These are phyloP conservation scores for Pluteus cervinus DNA, from an alignment of 768 basidiomycete genomes.

Conservation along the genomic window DNA sequence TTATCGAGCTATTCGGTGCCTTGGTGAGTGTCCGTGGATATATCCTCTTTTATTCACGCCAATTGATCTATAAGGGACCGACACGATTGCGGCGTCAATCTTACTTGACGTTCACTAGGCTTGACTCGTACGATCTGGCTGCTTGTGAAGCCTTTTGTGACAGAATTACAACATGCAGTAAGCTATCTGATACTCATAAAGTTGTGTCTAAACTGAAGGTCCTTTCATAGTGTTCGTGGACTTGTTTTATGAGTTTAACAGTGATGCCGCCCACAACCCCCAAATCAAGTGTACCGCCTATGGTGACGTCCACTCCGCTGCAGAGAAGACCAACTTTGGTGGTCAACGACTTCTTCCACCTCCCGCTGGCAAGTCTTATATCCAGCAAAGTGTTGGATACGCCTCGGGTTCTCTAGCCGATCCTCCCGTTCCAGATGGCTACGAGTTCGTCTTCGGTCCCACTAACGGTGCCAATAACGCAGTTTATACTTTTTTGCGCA, in stretches of 20 bases:
- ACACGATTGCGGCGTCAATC: too few relatives aligned
- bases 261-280: slow-evolving; percentile 27
- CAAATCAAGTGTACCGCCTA: slow-evolving; percentile 43
- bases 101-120: slow-evolving; percentile 36
- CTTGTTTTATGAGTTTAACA: slow-evolving; percentile 43
- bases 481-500: too few relatives aligned
- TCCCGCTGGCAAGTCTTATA: slow-evolving; percentile 31
- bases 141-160: slow-evolving; percentile 37
- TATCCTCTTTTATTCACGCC: too few relatives aligned
- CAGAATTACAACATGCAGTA: slow-evolving; percentile 32
- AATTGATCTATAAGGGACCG: too few relatives aligned
- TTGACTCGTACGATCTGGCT: slow-evolving; percentile 36
- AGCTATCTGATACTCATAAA: too few relatives aligned
- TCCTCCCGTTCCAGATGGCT: slow-evolving; percentile 35
- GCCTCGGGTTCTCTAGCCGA: slow-evolving; percentile 29
- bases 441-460: slow-evolving; percentile 38
- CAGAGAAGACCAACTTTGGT: slow-evolving; percentile 39
- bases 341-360: slow-evolving; percentile 32
- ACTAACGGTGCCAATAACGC: too few relatives aligned
- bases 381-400: slow-evolving; percentile 38
- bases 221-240: slow-evolving; percentile 39
- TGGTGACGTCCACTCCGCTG: slow-evolving; percentile 33
- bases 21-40: too few relatives aligned
- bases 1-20: too few relatives aligned
- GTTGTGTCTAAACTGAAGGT: background rate